Base-by-base conservation (phyloP, 1,139 yeast species). In the Suhomyces atakaporum region DNA sequence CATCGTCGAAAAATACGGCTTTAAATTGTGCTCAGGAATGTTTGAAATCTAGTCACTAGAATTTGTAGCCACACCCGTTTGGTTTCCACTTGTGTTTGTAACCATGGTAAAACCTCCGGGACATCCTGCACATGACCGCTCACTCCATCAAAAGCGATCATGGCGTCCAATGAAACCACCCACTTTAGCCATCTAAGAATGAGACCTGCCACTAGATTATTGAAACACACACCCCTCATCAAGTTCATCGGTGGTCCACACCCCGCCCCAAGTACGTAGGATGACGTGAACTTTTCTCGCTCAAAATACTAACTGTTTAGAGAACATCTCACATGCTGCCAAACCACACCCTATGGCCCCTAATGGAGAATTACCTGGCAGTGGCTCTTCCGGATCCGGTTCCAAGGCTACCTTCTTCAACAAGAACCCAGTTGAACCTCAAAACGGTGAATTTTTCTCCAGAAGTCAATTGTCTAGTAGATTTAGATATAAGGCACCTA, bases 401-500 rank as follows among this genome's bases (percentile, higher is more conserved):
- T 35, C 53, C 5, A 33, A 53, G 7, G 30, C 51, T 5, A 33
- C 54, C 7, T 55, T 43, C 47, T 49, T 52, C 43, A 62, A 61
- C 53, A 41, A 57, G 19, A 60, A 68, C 36, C 58, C 73, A 22
- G 58, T 69, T 22, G 68, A 71, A 33, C 63, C 66, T 16, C 63
- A 65, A 40, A 68, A 63, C 33, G 81, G 79, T 31, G 78, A 71
- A 56, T 71, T 67, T 47, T 68, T 68, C 39, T 70, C 89, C 25
- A 73, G 92, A 54, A 64, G 77, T 36, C 77, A 81, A 43, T 74
- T 88, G 44, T 87, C 96, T 1, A 46, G 63, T 40, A 76, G 90
- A 58, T 86, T 84, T 67, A 80, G 81, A 62, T 84, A 81, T 62
- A 66, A 69, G 35, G 64, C 71, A 4, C 71, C 86, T 20, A 78